Evolutionary conservation across 202 grass and related monocot genomes (phyloP), one percentile per base, ranked within the genome.

Genomic region (Bolboschoenoplectus hybrid): DNA sequence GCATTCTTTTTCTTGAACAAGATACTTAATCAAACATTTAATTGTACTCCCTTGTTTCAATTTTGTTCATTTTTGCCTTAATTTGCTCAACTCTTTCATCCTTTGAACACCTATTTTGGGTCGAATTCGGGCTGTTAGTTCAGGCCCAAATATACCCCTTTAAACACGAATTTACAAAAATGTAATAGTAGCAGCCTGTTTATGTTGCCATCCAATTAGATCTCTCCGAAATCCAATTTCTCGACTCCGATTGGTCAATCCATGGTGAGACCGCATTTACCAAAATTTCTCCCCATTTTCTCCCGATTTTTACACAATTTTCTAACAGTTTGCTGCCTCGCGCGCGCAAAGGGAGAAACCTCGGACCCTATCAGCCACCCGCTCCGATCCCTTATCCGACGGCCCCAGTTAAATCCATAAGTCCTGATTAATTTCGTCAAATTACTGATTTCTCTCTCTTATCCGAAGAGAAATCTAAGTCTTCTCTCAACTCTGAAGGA

Each of bases 391-490:
- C 55, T 65, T 63, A 82, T 64, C 79, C 40, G 20, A 82, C 79
- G 79, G 80, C n/a, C 5, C 43, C 5, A 16, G 7, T 78, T 57
- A 6, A 53, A 57, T 78, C 51, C 3, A 1, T 14, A 55, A 26
- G 4, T 56, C 13, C 5, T 45, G 41, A 72, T 72, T 72, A 20
- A 72, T 72, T 70, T 83, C 20, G 34, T 64, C 35, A 62, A 74
- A 79, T 65, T 78, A 56, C 47, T 45, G 50, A 79, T 64, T 47
- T 52, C 9, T 43, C 41, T 78, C 67, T 64, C 70, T 68, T 70
- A 87, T 70, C 62, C 66, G 14, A 49, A 87, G 60, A 55, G 43
- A 40, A 63, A 82, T 66, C 17, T 26, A 67, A 62, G 61, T 67
- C 20, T 72, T 60, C 20, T 57, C 63, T 63, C 40, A 65, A 12